Evolutionary conservation across 345 rosid genomes (phyloP).

Genomic region (Dipteronia dyeriana): DNA sequence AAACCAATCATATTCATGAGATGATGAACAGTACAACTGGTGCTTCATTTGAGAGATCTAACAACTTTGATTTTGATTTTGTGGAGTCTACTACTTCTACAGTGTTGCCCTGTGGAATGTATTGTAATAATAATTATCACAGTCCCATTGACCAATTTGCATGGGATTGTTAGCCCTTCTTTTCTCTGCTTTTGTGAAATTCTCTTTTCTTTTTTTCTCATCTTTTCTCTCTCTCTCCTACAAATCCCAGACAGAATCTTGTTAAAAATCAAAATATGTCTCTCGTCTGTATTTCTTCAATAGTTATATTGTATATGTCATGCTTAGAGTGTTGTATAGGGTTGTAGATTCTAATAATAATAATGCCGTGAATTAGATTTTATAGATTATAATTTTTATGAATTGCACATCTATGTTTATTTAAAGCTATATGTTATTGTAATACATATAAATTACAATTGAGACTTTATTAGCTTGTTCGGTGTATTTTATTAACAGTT

Average conservation of each 20-base stretch:
- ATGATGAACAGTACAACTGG: slow-evolving; percentile 16
- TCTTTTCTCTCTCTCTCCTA: neutral
- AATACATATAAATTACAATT: no score
- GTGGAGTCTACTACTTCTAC: slow-evolving; percentile 30
- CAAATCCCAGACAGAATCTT: neutral
- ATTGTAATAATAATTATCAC: slow-evolving; percentile 22
- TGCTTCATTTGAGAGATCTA: slow-evolving; percentile 26
- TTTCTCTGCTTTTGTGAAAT: neutral
- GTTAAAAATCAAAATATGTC: neutral
- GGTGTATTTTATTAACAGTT: no score
- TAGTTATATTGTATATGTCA: neutral
- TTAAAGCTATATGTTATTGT: no score
- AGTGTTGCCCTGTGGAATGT: slow-evolving; percentile 37
- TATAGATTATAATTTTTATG: no score
- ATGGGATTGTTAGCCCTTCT: slow-evolving; percentile 32
- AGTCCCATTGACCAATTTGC: slow-evolving; percentile 41
- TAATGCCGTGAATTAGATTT: no score
- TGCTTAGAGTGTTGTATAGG: neutral
- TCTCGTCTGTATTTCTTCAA: neutral
- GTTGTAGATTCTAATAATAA: neutral
- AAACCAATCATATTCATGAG: slow-evolving; percentile 8
- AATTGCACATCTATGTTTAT: no score
- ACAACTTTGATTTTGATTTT: slow-evolving; percentile 38
- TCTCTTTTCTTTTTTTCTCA: neutral
- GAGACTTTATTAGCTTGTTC: no score